Evolutionary conservation across 805 yeast genomes (phyloP).

Genomic region (Kodamaea leandrae): DNA sequence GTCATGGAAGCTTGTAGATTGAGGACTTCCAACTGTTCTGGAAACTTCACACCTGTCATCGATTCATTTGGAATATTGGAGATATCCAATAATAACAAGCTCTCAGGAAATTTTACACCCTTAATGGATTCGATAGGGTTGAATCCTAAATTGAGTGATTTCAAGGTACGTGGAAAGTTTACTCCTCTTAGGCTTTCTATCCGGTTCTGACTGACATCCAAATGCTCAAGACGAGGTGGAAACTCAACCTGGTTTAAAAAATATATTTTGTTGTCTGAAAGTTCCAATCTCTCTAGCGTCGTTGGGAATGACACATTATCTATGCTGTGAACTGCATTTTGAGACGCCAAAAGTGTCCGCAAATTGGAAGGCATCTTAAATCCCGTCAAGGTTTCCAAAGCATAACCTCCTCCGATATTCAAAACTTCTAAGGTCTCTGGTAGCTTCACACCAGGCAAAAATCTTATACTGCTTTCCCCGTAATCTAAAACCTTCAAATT

Average conservation of each 20-base stretch:
- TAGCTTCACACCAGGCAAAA: constrained; percentile 39
- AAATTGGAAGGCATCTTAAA: constrained; percentile 37
- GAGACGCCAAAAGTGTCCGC: constrained; percentile 30
- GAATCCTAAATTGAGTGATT: constrained; percentile 28
- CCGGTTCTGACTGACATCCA: constrained; percentile 40
- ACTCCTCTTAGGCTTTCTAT: constrained; percentile 38
- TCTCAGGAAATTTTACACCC: constrained; percentile 41
- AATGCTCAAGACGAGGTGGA: constrained; percentile 26
- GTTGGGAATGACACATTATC: constrained; percentile 37
- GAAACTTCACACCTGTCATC: constrained; percentile 47
- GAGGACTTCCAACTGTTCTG: constrained; percentile 35
- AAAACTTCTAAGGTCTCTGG: constrained; percentile 38
- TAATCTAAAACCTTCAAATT: constrained; percentile 35
- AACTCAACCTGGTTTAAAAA: constrained; percentile 40
- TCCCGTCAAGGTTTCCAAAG: constrained; percentile 39
- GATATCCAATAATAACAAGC: constrained; percentile 34
- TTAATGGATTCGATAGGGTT: constrained; percentile 45
- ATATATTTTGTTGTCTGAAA: constrained; percentile 37
- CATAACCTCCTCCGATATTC: constrained; percentile 39
- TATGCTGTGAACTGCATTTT: constrained; percentile 32
- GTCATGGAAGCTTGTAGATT: constrained; percentile 46
- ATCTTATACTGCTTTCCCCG: constrained; percentile 35
- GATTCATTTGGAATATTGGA: constrained; percentile 45
- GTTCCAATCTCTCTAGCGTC: constrained; percentile 30
- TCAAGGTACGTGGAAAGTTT: constrained; percentile 33